phyloP scores from a whole-genome alignment of 371 early-diverging fungal species.

The Saksenaea vasiformis region DNA sequence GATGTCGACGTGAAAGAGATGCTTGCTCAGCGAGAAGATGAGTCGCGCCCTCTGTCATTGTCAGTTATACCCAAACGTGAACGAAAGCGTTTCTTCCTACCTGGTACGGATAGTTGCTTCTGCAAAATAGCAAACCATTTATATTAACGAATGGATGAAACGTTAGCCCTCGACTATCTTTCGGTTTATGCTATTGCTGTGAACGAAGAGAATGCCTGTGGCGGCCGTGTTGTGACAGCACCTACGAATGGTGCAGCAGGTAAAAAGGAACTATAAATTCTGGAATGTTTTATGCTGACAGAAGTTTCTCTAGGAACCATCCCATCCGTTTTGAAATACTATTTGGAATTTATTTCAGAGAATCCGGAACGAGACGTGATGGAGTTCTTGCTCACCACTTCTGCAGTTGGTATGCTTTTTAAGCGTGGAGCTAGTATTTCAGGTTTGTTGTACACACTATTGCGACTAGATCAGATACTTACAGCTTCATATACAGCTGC shows the following conservation, averaged over 20 bases:
- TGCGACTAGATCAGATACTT: background rate
- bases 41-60: conserved; percentile 31
- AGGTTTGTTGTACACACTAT: background rate
- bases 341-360: conserved; percentile 90
- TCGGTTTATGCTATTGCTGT: conserved; percentile 96
- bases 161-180: conserved; percentile 85
- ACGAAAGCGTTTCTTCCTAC: conserved; percentile 49
- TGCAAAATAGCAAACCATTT: background rate
- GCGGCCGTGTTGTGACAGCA: conserved; percentile 92
- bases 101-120: conserved; percentile 16
- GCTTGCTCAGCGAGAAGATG: conserved; percentile 8
- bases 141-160: background rate
- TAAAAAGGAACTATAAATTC: background rate
- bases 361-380: conserved; percentile 86
- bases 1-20: background rate
- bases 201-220: conserved; percentile 96
- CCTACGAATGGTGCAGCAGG: conserved; percentile 95
- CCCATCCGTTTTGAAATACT: conserved; percentile 94
- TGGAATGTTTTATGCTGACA: background rate
- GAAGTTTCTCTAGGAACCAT: conserved; percentile 54
- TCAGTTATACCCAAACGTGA: conserved; percentile 46
- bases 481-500: conserved; percentile 58
- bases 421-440: conserved; percentile 94
- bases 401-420: conserved; percentile 96
- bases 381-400: conserved; percentile 89